Evolutionary conservation across 208 protist genomes (phyloP).

Genomic region (Wallacemonas rigidus): DNA sequence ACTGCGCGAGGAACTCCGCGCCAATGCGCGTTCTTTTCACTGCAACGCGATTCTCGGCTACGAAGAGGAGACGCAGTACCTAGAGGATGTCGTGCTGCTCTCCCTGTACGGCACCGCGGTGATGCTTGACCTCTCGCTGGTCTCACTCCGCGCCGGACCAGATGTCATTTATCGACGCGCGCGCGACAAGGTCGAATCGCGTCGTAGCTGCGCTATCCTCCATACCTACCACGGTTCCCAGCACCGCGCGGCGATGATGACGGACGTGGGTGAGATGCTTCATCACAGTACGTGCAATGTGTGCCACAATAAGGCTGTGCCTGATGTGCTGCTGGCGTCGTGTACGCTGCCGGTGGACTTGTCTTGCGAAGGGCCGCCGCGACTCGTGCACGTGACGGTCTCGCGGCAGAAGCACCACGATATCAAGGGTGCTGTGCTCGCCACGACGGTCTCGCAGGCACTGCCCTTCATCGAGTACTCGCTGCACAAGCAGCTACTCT

Average conservation of each 20-base stretch:
- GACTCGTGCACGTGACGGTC: constrained; percentile 76
- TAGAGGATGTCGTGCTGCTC: constrained; percentile 87
- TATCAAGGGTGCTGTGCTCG: constrained; percentile 73
- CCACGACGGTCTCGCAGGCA: constrained; percentile 78
- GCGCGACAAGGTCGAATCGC: constrained; percentile 38
- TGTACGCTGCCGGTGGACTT: constrained; percentile 84
- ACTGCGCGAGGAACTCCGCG: constrained; percentile 88
- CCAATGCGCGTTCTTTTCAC: constrained; percentile 86
- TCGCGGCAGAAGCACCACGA: constrained; percentile 62
- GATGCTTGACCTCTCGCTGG: constrained; percentile 64
- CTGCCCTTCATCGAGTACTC: constrained; percentile 91
- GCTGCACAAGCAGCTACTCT: constrained; percentile 90
- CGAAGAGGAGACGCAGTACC: constrained; percentile 82
- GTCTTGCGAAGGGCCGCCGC: constrained; percentile 50
- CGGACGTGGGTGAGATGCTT: constrained; percentile 42
- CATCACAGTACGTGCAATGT: constrained; percentile 61
- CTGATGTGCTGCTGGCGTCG: constrained; percentile 78
- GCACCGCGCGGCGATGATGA: constrained; percentile 26
- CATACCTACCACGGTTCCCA: constrained; percentile 61
- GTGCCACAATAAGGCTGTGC: constrained; percentile 70
- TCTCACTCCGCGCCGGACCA: constrained; percentile 67
- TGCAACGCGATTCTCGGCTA: constrained; percentile 92
- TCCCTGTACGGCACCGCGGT: constrained; percentile 90
- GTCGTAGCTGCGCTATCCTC: constrained; percentile 59
- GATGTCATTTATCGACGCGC: constrained; percentile 60